Base-by-base conservation (phyloP, 1,139 yeast genomes). In the Pichia sp. region DNA sequence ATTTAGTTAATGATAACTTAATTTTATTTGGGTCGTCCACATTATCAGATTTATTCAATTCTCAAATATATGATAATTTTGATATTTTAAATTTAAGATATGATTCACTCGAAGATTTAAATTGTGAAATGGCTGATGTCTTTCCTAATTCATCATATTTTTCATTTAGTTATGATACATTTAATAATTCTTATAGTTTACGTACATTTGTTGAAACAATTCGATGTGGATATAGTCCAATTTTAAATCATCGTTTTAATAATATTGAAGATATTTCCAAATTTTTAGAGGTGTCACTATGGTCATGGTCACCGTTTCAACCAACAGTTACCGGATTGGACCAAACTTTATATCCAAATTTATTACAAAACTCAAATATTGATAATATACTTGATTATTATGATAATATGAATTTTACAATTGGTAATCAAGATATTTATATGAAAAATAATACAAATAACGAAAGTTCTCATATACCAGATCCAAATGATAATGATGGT, bases 221-320 rank as follows among this genome's bases (percentile, higher is more conserved):
- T 1, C 56, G 65, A 28, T 75, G 83, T 58, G 95, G 95, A 0
- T 73, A 68, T 47, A 70, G 83, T 0, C 86, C 92, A 0, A 70
- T 86, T 1, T 62, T 86, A 28, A 75, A 73, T 52, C 66, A 74
- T 7, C 49, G 68, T 0, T 57, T 72, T n/a, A 50, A 55, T 2
- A 58, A 62, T 7, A 52, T 65, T 1, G 41, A 62, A 2, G 59
- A 62, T 5, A 57, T 75, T 1, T 52, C 66, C 0, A 34, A 53
- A 0, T 53, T 68, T 28, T 54, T 75, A 18, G 64, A 67, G 31
- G 49, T 62, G 11, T 67, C 77, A 0, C 66, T 79, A 34, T 88
- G 96, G 96, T 74, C 87, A 5, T 86, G 95, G 95, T 75, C 73
- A 1, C 66, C 71, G 1, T 70, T 72, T 6, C 78, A 83, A 57